These are phyloP conservation scores for Podila epigama DNA, from an alignment of 192 early-diverging fungal genomes.

Conservation along the genomic window DNA sequence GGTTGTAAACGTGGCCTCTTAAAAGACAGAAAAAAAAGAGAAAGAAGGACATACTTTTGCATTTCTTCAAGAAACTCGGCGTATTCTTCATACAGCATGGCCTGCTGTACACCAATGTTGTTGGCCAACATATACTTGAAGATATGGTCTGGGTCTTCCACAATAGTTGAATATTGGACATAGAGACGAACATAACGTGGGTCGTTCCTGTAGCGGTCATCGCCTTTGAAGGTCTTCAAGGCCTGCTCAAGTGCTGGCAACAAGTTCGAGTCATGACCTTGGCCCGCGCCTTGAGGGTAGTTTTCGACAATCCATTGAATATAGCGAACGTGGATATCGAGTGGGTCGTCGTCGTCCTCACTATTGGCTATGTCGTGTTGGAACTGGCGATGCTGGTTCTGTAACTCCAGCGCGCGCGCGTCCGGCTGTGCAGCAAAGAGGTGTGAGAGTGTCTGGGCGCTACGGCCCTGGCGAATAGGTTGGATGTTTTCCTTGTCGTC, in stretches of 20 bases:
- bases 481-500: slow-evolving; percentile 83
- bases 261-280: slow-evolving; percentile 53
- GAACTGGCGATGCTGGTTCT: slow-evolving; percentile 32
- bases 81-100: slow-evolving; percentile 83
- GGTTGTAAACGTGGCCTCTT: no score
- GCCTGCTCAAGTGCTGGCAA: slow-evolving; percentile 61
- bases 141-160: slow-evolving; percentile 69
- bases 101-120: slow-evolving; percentile 69
- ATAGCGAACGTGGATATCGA: slow-evolving; percentile 68
- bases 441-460: slow-evolving; percentile 51
- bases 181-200: slow-evolving; percentile 54
- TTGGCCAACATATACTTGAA: slow-evolving; percentile 80
- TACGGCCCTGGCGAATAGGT: slow-evolving; percentile 69
- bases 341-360: slow-evolving; percentile 58
- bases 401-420: slow-evolving; percentile 24
- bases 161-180: slow-evolving; percentile 56
- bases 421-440: slow-evolving; percentile 36
- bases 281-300: slow-evolving; percentile 63
- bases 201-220: slow-evolving; percentile 67
- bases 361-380: slow-evolving; percentile 34
- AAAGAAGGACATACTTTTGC: slow-evolving; percentile 32
- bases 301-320: slow-evolving; percentile 68
- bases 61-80: slow-evolving; percentile 63
- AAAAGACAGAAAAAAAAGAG: neutral
- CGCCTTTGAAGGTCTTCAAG: slow-evolving; percentile 54